A percentile compares a stretch with the other conserved stretches of the same genome.
Evolutionary conservation across 352 stramenopile genomes (phyloP).

Genomic region (Globisporangium nagaii): DNA sequence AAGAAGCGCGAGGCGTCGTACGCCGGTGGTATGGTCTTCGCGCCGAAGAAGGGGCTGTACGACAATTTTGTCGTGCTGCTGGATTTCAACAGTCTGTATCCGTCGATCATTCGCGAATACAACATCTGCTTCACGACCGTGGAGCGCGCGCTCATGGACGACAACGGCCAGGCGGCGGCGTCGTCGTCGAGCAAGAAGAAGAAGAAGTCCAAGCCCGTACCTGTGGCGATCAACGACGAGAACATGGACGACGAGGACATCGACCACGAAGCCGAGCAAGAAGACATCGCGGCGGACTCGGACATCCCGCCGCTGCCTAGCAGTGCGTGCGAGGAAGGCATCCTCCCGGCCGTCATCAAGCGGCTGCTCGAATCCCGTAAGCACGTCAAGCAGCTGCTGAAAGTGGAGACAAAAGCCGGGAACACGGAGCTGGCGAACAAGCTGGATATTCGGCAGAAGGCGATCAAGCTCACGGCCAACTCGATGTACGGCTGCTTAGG

Average conservation of each 20-base stretch:
- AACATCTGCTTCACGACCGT: conserved; percentile 99
- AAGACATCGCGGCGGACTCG: conserved; percentile 64
- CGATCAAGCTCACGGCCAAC: conserved; percentile 99
- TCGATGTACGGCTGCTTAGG: conserved; percentile 99
- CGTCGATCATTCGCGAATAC: conserved; percentile 99
- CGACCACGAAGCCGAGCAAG: conserved; percentile 60
- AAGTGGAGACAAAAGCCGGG: conserved; percentile 88
- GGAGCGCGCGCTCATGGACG: conserved; percentile 74
- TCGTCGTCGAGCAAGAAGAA: conserved; percentile 33
- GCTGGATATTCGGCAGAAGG: conserved; percentile 99
- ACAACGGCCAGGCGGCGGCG: conserved; percentile 20
- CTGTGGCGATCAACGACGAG: conserved; percentile 52
- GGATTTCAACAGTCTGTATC: conserved; percentile 99
- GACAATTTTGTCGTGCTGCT: conserved; percentile 99
- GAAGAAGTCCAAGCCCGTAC: conserved; percentile 48
- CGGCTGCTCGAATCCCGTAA: conserved; percentile 96
- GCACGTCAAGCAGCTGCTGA: conserved; percentile 97
- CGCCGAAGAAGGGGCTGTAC: conserved; percentile 99
- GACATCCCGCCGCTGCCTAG: conserved; percentile 83
- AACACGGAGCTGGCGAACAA: conserved; percentile 82
- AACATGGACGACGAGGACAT: conserved; percentile 78
- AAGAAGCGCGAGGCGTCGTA: conserved; percentile 91
- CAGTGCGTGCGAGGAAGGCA: conserved; percentile 73
- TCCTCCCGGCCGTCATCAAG: conserved; percentile 97
- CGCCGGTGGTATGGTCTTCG: conserved; percentile 97